A percentile compares a stretch with the other conserved stretches of the same genome.
phyloP scores from a whole-genome alignment of 148 eudicot genomes.

The Suaeda aralocaspica region DNA sequence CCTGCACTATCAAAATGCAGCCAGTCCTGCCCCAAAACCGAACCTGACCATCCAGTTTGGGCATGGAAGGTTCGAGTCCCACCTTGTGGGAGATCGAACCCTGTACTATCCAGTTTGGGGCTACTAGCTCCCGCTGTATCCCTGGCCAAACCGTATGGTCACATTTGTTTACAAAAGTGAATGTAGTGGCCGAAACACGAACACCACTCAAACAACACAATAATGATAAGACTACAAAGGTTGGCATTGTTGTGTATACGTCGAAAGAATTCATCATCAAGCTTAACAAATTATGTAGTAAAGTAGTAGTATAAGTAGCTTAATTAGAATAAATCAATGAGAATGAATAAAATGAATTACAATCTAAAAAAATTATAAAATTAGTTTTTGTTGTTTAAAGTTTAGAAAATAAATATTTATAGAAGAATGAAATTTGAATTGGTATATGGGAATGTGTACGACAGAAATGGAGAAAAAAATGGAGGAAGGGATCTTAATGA shows the following conservation, averaged over 20 bases:
- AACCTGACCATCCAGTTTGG: conserved; percentile 84
- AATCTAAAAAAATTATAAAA: too few species aligned
- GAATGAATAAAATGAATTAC: neutral
- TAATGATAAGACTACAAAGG: neutral
- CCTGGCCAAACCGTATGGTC: conserved; percentile 75
- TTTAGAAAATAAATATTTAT: neutral
- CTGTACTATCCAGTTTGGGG: conserved; percentile 51
- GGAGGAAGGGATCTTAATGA: conserved; percentile 14
- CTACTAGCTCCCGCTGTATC: conserved; percentile 42
- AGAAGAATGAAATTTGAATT: conserved; percentile 8
- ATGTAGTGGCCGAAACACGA: conserved; percentile 39
- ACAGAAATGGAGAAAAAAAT: neutral
- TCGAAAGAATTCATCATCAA: conserved; percentile 1
- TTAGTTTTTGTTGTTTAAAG: neutral
- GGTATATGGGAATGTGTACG: neutral
- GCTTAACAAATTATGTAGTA: neutral
- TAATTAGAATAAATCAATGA: too few species aligned
- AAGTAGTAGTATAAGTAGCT: too few species aligned
- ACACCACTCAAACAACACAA: neutral
- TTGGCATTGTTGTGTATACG: neutral
- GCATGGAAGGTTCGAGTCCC: conserved; percentile 48
- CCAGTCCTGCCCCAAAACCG: conserved; percentile 83
- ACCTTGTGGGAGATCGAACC: conserved; percentile 56
- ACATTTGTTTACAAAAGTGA: conserved; percentile 70
- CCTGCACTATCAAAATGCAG: conserved; percentile 66